phyloP scores from a whole-genome alignment of 2,329 filamentous ascomycete genomes.

The Cercospora citrullina region DNA sequence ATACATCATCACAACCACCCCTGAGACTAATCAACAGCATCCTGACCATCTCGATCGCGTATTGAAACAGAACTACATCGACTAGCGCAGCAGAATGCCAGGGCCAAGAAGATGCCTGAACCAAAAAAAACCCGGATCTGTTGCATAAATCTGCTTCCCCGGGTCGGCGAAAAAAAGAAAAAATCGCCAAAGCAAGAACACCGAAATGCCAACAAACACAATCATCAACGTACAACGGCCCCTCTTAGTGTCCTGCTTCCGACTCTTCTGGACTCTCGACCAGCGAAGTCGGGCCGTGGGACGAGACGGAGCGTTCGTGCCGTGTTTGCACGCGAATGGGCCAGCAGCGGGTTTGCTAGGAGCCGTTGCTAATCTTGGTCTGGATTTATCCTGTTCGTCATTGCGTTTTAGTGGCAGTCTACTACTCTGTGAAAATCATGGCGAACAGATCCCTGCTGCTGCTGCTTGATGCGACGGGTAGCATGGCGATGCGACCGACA shows the following conservation, averaged over 20 bases:
- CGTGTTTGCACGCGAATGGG: background rate
- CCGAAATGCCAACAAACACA: background rate
- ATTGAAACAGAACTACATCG: background rate
- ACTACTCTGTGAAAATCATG: background rate
- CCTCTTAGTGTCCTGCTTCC: background rate
- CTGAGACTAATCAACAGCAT: background rate
- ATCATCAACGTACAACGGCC: background rate
- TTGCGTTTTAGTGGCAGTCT: background rate
- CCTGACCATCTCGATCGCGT: background rate
- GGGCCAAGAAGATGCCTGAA: background rate
- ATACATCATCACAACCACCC: background rate
- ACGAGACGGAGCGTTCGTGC: conserved; percentile 2
- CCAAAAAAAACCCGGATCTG: background rate
- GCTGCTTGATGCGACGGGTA: background rate
- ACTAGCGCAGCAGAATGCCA: background rate
- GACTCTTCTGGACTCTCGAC: background rate
- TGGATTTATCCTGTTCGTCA: background rate
- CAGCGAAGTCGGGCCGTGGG: conserved; percentile 6
- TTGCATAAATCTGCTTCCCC: background rate
- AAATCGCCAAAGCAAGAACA: background rate
- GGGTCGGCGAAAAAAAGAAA: background rate
- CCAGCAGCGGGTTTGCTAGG: background rate
- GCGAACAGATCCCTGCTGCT: background rate
- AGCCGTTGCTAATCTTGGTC: background rate
- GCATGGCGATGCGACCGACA: background rate